Percentiles rank a stretch among this genome's conserved stretches.
Evolutionary conservation across 2,329 filamentous ascomycete genomes (phyloP).

Genomic region (Fusarium ambrosium): DNA sequence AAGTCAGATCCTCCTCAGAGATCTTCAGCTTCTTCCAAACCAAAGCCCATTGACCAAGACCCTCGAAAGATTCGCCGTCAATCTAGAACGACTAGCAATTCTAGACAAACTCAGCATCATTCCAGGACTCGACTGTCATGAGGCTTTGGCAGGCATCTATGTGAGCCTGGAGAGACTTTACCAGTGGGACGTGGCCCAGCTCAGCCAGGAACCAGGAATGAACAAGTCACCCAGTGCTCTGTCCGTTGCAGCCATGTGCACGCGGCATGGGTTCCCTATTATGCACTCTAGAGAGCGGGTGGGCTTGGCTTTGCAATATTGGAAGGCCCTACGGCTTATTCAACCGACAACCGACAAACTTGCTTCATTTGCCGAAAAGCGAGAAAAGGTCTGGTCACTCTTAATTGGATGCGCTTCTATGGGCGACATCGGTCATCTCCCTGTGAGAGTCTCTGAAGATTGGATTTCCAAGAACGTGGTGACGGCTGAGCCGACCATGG

Average conservation of each 20-base stretch:
- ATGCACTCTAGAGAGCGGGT: conserved; percentile 78
- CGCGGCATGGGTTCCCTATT: conserved; percentile 76
- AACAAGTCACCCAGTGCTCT: conserved; percentile 64
- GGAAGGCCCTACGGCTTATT: conserved; percentile 73
- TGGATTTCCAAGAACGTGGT: conserved; percentile 80
- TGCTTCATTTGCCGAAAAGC: conserved; percentile 54
- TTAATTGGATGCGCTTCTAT: conserved; percentile 73
- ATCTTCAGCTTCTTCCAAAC: conserved; percentile 71
- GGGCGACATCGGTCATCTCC: conserved; percentile 62
- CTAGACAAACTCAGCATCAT: conserved; percentile 80
- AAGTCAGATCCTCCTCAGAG: conserved; percentile 73
- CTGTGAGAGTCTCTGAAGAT: conserved; percentile 77
- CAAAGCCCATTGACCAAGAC: conserved; percentile 78
- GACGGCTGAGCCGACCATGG: conserved; percentile 64
- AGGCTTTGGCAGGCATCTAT: conserved; percentile 81
- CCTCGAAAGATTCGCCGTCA: conserved; percentile 77
- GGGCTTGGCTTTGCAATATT: conserved; percentile 82
- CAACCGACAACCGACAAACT: conserved; percentile 53
- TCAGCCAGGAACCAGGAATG: conserved; percentile 64
- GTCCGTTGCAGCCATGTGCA: conserved; percentile 73
- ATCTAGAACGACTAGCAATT: conserved; percentile 76
- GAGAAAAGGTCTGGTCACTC: conserved; percentile 73
- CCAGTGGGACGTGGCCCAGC: conserved; percentile 74
- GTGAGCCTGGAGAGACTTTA: conserved; percentile 78
- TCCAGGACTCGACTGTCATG: conserved; percentile 80